Evolutionary conservation across 1,284 basidiomycete genomes (phyloP).

Genomic region (Tremellales sp.): DNA sequence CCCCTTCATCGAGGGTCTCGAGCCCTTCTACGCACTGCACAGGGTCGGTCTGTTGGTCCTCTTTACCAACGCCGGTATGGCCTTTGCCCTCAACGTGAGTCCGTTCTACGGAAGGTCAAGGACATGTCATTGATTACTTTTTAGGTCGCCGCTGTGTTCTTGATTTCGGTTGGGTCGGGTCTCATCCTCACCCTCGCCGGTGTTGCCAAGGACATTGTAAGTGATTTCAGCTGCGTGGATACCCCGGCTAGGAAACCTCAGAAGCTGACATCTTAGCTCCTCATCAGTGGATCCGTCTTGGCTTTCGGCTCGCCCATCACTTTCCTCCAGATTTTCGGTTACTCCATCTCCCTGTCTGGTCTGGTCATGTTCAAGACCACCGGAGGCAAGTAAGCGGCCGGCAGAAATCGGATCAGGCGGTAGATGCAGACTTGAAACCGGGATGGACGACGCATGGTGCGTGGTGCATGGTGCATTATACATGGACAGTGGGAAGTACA

Average conservation of each 20-base stretch:
- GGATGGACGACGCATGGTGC: no score
- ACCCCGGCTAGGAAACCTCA: background rate
- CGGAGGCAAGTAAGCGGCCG: constrained; percentile 44
- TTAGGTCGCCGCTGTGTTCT: constrained; percentile 81
- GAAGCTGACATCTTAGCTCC: constrained; percentile 63
- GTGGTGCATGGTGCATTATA: no score
- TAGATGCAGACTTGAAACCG: no score
- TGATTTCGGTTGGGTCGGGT: constrained; percentile 82
- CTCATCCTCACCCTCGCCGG: constrained; percentile 90
- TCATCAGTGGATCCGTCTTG: constrained; percentile 83
- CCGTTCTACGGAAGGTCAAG: background rate
- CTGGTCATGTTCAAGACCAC: constrained; percentile 47
- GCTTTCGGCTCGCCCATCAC: constrained; percentile 77
- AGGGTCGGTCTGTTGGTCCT: constrained; percentile 73
- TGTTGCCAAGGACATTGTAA: constrained; percentile 73
- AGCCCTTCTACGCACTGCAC: constrained; percentile 72
- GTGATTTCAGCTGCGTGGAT: constrained; percentile 6
- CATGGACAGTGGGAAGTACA: no score
- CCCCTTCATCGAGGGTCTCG: constrained; percentile 84
- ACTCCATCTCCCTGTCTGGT: constrained; percentile 47
- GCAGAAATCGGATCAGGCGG: no score
- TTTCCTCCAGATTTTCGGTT: constrained; percentile 78
- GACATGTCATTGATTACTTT: constrained; percentile 49
- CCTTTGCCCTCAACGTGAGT: constrained; percentile 76
- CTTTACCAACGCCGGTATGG: constrained; percentile 77